These are phyloP conservation scores for Hypomontagnella submonticulosa DNA, from an alignment of 495 filamentous ascomycete genomes.

Conservation along the genomic window DNA sequence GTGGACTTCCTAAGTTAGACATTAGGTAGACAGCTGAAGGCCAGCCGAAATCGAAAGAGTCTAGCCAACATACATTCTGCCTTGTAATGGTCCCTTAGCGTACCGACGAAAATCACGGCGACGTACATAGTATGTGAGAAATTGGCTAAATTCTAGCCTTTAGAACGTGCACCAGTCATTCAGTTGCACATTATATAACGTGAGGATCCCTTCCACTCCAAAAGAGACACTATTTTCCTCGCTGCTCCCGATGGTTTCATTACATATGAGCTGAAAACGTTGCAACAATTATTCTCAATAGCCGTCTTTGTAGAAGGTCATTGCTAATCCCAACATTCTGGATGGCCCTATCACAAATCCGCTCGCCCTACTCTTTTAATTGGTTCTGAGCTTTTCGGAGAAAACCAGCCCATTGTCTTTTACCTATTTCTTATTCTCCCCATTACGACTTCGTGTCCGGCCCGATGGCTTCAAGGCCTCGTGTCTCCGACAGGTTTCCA, in stretches of 20 bases:
- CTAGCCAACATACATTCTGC: constrained; percentile 19
- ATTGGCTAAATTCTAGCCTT: constrained; percentile 24
- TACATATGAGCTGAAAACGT: constrained; percentile 29
- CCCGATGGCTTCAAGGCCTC: constrained; percentile 23
- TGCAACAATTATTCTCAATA: constrained; percentile 26
- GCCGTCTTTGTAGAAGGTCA: constrained; percentile 28
- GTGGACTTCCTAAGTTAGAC: constrained; percentile 18
- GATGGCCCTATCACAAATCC: constrained; percentile 17
- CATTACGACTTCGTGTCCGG: constrained; percentile 26
- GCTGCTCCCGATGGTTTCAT: constrained; percentile 34
- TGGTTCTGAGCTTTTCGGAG: constrained; percentile 19
- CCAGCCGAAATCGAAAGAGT: constrained; percentile 4
- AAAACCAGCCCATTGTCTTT: constrained; percentile 11
- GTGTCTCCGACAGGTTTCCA: constrained; percentile 24
- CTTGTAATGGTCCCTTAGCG: background rate
- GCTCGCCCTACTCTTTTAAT: constrained; percentile 38
- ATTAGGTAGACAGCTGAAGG: constrained; percentile 26
- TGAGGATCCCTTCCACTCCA: constrained; percentile 24
- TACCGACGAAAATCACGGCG: constrained; percentile 19
- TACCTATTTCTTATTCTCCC: constrained; percentile 24
- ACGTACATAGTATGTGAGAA: constrained; percentile 13
- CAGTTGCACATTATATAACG: constrained; percentile 38
- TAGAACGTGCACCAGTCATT: constrained; percentile 12
- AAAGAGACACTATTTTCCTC: constrained; percentile 4
- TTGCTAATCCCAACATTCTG: constrained; percentile 39